phyloP scores from a whole-genome alignment of 2,329 filamentous ascomycete genomes.

The Blumeria graminis region DNA sequence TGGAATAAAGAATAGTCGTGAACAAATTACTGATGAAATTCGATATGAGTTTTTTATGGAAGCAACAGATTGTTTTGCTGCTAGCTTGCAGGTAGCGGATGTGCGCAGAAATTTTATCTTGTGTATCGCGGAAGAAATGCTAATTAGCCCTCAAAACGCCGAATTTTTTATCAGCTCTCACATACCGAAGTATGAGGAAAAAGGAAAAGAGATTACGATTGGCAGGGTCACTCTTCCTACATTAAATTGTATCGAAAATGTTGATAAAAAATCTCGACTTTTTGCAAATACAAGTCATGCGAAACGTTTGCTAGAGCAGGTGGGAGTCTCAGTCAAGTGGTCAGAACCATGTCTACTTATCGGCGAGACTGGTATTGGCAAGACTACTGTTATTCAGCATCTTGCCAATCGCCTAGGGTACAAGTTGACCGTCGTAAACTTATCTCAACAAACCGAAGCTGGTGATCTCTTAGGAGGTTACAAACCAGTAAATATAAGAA shows the following conservation, averaged over 20 bases:
- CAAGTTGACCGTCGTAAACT: slow-evolving; percentile 75
- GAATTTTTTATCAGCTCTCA: slow-evolving; percentile 54
- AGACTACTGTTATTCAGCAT: slow-evolving; percentile 89
- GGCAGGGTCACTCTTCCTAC: slow-evolving; percentile 39
- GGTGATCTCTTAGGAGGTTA: slow-evolving; percentile 91
- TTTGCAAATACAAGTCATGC: slow-evolving; percentile 84
- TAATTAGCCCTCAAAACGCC: slow-evolving; percentile 59
- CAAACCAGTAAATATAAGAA: slow-evolving; percentile 82
- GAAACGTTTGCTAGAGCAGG: slow-evolving; percentile 63
- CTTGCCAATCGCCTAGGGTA: slow-evolving; percentile 64
- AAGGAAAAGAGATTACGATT: slow-evolving; percentile 31
- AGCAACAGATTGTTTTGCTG: slow-evolving; percentile 76
- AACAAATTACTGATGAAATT: slow-evolving; percentile 46
- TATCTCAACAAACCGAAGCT: slow-evolving; percentile 94
- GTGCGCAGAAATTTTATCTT: slow-evolving; percentile 35
- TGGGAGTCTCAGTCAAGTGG: slow-evolving; percentile 58
- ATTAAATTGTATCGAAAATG: slow-evolving; percentile 23
- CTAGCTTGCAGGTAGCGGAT: slow-evolving; percentile 44
- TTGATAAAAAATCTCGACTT: slow-evolving; percentile 22
- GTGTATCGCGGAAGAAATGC: slow-evolving; percentile 65
- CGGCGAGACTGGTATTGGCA: slow-evolving; percentile 96
- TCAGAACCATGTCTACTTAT: slow-evolving; percentile 82
- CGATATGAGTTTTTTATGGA: slow-evolving; percentile 80
- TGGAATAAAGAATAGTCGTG: slow-evolving; percentile 39
- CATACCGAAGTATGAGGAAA: slow-evolving; percentile 43